A percentile compares a stretch with the other conserved stretches of the same genome.
Evolutionary conservation across 305 asterid genomes (phyloP).

Genomic region (Fraxinus floribunda): DNA sequence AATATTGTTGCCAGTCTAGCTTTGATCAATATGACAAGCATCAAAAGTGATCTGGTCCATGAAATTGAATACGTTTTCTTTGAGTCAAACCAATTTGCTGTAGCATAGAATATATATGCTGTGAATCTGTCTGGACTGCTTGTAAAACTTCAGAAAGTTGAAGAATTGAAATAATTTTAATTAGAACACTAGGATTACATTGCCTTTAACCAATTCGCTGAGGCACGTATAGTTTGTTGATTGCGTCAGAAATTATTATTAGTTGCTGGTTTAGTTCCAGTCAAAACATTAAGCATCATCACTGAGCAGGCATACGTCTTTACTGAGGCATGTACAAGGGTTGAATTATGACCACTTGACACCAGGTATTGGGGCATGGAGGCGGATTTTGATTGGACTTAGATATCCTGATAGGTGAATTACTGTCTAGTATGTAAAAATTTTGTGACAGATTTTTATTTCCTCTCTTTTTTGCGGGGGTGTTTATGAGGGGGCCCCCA

Average conservation of each 20-base stretch:
- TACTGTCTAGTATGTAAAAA: neutral
- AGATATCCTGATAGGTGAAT: neutral
- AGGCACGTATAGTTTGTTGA: neutral
- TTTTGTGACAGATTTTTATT: neutral
- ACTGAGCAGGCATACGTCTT: neutral
- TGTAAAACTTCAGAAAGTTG: neutral
- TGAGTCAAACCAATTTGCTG: neutral
- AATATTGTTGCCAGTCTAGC: neutral
- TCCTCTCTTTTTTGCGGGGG: neutral
- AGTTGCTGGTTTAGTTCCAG: neutral
- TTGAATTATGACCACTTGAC: neutral
- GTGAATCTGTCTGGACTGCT: neutral
- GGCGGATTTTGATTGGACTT: neutral
- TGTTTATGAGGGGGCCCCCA: neutral
- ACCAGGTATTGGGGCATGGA: neutral
- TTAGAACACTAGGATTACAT: neutral
- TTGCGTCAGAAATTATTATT: neutral
- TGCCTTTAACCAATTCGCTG: neutral
- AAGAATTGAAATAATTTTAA: neutral
- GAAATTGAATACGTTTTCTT: neutral
- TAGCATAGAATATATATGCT: neutral
- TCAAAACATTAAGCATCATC: neutral
- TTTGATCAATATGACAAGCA: neutral
- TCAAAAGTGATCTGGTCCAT: neutral
- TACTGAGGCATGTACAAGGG: neutral